Conservation (phyloP, 371 early-diverging fungal species). For the Fennellomyces sp. region DNA sequence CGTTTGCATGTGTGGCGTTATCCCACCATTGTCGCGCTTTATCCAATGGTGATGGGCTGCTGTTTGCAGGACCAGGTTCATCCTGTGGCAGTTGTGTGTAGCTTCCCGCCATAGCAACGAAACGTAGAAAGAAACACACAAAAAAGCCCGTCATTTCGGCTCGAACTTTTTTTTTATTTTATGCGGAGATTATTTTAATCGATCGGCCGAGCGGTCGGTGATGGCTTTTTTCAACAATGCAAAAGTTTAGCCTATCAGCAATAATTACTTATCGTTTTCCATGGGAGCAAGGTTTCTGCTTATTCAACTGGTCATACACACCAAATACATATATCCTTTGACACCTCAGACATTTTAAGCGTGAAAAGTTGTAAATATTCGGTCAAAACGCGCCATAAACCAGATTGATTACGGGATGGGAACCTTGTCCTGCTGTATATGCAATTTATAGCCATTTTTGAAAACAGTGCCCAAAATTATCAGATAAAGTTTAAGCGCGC, state of each 20-base stretch:
- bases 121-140: not conserved
- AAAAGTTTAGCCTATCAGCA: not conserved
- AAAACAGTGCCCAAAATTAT: too few relatives aligned
- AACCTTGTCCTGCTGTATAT: too few relatives aligned
- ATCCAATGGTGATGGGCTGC: slow-evolving; percentile 2
- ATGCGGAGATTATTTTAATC: slow-evolving; percentile 6
- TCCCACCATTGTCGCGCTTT: slow-evolving; percentile 19
- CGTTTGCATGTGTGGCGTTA: slow-evolving; percentile 6
- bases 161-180: not conserved
- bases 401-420: too few relatives aligned
- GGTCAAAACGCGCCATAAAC: too few relatives aligned
- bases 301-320: too few relatives aligned
- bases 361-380: too few relatives aligned
- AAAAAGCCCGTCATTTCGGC: not conserved
- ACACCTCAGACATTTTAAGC: too few relatives aligned
- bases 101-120: slow-evolving; percentile 10
- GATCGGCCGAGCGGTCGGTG: not conserved
- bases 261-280: not conserved
- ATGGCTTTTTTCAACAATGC: not conserved
- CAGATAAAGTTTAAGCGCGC: too few relatives aligned
- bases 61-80: not conserved
- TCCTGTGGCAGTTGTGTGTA: slow-evolving; percentile 20
- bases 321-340: too few relatives aligned
- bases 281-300: too few relatives aligned
- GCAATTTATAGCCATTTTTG: too few relatives aligned